These are phyloP conservation scores for Apiotrichum porosum DNA, from an alignment of 1,284 basidiomycete genomes.

Conservation along the genomic window DNA sequence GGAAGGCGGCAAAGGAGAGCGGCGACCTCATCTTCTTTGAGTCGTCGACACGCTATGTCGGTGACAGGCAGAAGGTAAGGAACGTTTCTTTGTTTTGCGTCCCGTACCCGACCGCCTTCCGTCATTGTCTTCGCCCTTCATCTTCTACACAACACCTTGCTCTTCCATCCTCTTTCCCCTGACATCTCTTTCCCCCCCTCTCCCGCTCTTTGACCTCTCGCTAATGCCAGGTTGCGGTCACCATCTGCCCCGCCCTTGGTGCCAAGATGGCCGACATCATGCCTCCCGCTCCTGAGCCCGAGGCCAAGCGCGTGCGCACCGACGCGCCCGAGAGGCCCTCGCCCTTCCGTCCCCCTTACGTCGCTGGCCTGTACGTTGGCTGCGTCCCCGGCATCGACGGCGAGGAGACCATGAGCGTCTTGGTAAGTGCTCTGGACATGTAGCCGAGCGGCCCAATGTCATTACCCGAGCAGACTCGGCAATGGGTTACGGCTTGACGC, in stretches of 20 bases:
- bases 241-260: constrained; percentile 72
- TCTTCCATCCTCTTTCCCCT: too few relatives aligned
- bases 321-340: constrained; percentile 44
- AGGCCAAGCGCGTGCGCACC: constrained; percentile 34
- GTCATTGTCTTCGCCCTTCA: too few relatives aligned
- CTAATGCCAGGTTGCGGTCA: constrained; percentile 74
- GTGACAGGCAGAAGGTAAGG: constrained; percentile 9
- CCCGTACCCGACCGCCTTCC: too few relatives aligned
- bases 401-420: constrained; percentile 62
- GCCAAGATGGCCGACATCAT: constrained; percentile 8
- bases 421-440: constrained; percentile 62
- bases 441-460: too few relatives aligned
- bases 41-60: constrained; percentile 59
- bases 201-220: too few relatives aligned
- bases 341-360: constrained; percentile 77
- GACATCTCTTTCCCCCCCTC: too few relatives aligned
- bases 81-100: too few relatives aligned
- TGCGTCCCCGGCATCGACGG: constrained; percentile 62
- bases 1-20: constrained; percentile 59
- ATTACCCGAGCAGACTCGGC: too few relatives aligned
- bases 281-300: constrained; percentile 12
- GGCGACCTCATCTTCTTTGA: constrained; percentile 73
- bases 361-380: constrained; percentile 64
- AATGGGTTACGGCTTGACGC: too few relatives aligned
- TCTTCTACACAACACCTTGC: too few relatives aligned